Evolutionary conservation across 1,284 basidiomycete genomes (phyloP).

Genomic region (Entoloma clypeatum): DNA sequence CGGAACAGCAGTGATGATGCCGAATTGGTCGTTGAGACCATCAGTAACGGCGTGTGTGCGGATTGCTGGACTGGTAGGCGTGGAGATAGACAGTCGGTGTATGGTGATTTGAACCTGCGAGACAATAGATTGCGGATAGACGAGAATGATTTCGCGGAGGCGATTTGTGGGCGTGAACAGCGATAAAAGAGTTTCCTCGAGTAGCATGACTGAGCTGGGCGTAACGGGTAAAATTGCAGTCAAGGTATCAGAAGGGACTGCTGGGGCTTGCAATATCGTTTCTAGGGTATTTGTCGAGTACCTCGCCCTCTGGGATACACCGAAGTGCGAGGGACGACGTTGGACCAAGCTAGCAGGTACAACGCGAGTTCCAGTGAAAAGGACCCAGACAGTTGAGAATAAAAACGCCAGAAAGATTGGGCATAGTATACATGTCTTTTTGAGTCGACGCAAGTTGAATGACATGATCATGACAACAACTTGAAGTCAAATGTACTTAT

Average conservation of each 20-base stretch:
- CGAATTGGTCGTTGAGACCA: conserved; percentile 26
- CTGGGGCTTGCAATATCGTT: background rate
- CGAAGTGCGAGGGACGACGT: no score
- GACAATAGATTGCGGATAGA: conserved; percentile 41
- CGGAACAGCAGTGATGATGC: conserved; percentile 32
- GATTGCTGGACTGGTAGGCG: conserved; percentile 37
- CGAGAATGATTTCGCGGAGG: conserved; percentile 45
- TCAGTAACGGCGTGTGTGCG: conserved; percentile 37
- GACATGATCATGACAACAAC: no score
- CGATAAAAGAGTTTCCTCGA: conserved; percentile 33
- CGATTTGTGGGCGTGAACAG: conserved; percentile 32
- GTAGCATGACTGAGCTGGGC: conserved; percentile 27
- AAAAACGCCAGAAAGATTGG: no score
- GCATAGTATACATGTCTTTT: no score
- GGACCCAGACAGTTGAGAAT: no score
- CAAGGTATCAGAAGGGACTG: conserved; percentile 22
- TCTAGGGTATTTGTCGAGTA: background rate
- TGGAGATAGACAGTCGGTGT: conserved; percentile 33
- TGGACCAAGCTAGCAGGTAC: no score
- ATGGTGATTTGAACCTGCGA: conserved; percentile 30
- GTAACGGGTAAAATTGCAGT: conserved; percentile 50
- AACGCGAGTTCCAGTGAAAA: no score
- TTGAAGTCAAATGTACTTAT: no score
- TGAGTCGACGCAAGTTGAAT: no score
- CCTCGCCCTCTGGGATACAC: no score